Evolutionary conservation across 345 rosid species (phyloP).

Genomic region (Ailanthus altissimus): DNA sequence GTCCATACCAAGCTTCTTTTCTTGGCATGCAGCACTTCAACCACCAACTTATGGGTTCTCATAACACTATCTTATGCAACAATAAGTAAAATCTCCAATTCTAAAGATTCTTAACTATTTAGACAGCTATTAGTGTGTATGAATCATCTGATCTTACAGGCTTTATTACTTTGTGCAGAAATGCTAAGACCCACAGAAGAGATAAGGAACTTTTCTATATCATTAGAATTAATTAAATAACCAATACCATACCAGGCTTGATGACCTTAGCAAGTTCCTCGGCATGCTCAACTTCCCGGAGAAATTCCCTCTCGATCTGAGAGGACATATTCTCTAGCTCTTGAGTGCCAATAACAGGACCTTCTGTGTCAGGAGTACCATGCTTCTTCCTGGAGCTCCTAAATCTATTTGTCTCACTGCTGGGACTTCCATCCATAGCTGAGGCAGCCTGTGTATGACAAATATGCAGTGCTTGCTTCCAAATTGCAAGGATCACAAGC

Average conservation of each 20-base stretch:
- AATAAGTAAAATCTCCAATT: background rate
- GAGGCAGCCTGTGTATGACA: slow-evolving; percentile 95
- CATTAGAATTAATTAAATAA: slow-evolving; percentile 2
- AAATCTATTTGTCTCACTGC: slow-evolving; percentile 46
- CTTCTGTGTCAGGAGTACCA: slow-evolving; percentile 42
- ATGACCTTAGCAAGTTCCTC: slow-evolving; percentile 78
- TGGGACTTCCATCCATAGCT: slow-evolving; percentile 81
- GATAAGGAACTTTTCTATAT: background rate
- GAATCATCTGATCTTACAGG: slow-evolving; percentile 2
- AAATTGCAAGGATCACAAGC: slow-evolving; percentile 87
- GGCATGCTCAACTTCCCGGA: slow-evolving; percentile 75
- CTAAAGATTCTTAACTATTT: background rate
- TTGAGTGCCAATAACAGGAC: slow-evolving; percentile 33
- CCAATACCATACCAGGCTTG: slow-evolving; percentile 61
- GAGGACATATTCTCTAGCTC: slow-evolving; percentile 54
- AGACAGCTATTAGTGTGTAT: background rate
- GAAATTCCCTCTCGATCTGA: slow-evolving; percentile 75
- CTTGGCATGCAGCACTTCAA: background rate
- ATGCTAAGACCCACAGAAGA: background rate
- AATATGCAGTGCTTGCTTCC: slow-evolving; percentile 93
- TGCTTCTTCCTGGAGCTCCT: slow-evolving; percentile 56
- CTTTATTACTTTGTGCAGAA: background rate
- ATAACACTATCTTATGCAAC: background rate
- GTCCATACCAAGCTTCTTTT: background rate
- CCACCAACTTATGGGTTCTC: background rate